phyloP scores from a whole-genome alignment of 306 rosid species.

The Rosa lucieae region DNA sequence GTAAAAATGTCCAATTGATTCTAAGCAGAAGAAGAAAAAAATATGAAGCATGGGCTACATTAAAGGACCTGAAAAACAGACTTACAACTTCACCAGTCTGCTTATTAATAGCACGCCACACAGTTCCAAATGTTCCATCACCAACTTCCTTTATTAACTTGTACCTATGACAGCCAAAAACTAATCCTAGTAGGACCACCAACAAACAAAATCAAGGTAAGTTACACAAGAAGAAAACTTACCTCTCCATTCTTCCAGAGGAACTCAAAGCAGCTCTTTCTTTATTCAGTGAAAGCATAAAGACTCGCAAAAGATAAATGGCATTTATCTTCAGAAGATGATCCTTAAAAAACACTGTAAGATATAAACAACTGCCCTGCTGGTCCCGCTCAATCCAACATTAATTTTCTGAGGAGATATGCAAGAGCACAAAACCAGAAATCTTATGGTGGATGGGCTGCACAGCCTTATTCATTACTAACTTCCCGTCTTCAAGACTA shows the following conservation, averaged over 20 bases:
- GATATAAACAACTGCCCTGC: constrained; percentile 51
- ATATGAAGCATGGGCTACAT: neutral
- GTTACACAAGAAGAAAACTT: constrained; percentile 17
- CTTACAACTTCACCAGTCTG: constrained; percentile 97
- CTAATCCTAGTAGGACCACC: neutral
- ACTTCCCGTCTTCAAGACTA: constrained; percentile 41
- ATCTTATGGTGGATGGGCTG: constrained; percentile 59
- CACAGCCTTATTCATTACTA: constrained; percentile 69
- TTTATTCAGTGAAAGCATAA: constrained; percentile 60
- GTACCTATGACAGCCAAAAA: constrained; percentile 49
- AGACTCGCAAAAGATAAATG: constrained; percentile 54
- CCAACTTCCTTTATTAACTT: constrained; percentile 97
- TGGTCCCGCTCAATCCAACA: constrained; percentile 64
- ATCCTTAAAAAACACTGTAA: constrained; percentile 39
- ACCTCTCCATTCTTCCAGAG: constrained; percentile 84
- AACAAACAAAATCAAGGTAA: constrained; percentile 15
- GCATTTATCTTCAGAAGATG: constrained; percentile 65
- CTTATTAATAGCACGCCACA: constrained; percentile 92
- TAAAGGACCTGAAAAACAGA: constrained; percentile 4
- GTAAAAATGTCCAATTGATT: constrained; percentile 20
- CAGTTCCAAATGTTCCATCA: constrained; percentile 96
- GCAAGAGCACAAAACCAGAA: constrained; percentile 61
- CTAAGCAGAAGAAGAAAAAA: neutral
- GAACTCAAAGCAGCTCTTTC: constrained; percentile 59
- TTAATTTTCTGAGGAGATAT: constrained; percentile 58